phyloP scores from a whole-genome alignment of 2,329 filamentous ascomycete species.

The Trichoderma lentiforme region DNA sequence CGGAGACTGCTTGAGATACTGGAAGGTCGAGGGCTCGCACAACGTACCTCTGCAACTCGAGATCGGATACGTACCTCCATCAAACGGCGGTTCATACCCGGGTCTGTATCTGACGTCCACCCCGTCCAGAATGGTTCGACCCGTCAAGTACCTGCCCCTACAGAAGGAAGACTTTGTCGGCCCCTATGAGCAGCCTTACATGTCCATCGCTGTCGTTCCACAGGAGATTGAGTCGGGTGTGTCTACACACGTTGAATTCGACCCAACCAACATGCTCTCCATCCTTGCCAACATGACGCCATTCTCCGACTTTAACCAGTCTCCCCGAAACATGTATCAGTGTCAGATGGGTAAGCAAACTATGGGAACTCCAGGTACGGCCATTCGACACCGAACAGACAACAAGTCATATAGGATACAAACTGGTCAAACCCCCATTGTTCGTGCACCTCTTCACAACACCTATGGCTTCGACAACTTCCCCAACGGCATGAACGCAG shows the following conservation, averaged over 20 bases:
- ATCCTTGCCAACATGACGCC: slow-evolving; percentile 98
- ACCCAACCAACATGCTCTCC: slow-evolving; percentile 93
- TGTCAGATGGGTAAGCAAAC: slow-evolving; percentile 99
- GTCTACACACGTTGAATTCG: slow-evolving; percentile 89
- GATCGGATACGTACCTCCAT: slow-evolving; percentile 85
- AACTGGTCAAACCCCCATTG: slow-evolving; percentile 92
- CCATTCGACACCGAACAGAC: slow-evolving; percentile 82
- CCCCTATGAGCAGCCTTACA: slow-evolving; percentile 93
- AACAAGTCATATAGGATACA: slow-evolving; percentile 96
- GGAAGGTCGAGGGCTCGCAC: slow-evolving; percentile 88
- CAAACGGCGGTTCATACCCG: slow-evolving; percentile 89
- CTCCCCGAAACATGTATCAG: slow-evolving; percentile 98
- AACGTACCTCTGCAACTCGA: slow-evolving; percentile 80
- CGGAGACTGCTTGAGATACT: slow-evolving; percentile 82
- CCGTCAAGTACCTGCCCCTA: slow-evolving; percentile 86
- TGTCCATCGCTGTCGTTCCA: slow-evolving; percentile 93
- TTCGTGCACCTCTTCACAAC: slow-evolving; percentile 88
- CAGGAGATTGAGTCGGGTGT: slow-evolving; percentile 83
- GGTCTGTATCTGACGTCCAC: slow-evolving; percentile 92
- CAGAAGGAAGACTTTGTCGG: slow-evolving; percentile 86
- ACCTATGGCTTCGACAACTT: slow-evolving; percentile 97
- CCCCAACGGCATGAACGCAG: slow-evolving; percentile 90
- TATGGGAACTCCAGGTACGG: slow-evolving; percentile 92
- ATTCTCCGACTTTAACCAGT: slow-evolving; percentile 98
- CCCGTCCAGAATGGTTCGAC: slow-evolving; percentile 80